A percentile compares a stretch with the other conserved stretches of the same genome.
Conservation (phyloP, 352 stramenopile species). For the Globisporangium solare region DNA sequence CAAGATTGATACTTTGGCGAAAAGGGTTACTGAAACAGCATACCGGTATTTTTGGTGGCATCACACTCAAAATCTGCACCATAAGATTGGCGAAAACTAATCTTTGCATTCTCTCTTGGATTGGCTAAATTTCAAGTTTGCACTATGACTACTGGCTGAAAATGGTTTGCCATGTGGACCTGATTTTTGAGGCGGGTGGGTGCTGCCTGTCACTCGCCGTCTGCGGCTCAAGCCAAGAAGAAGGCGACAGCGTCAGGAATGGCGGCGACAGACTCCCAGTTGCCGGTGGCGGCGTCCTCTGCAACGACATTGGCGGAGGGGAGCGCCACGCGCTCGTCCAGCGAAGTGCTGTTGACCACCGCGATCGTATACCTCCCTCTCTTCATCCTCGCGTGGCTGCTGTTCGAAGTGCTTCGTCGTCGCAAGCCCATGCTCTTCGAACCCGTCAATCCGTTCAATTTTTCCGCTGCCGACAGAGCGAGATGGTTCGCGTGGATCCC, state of each 20-base stretch:
- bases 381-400: slow-evolving; percentile 40
- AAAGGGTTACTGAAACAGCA: background rate
- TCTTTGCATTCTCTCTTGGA: too few relatives aligned
- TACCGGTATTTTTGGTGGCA: background rate
- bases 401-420: slow-evolving; percentile 59
- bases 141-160: too few relatives aligned
- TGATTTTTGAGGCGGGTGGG: background rate
- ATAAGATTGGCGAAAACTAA: too few relatives aligned
- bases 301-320: slow-evolving; percentile 8
- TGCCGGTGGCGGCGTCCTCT: background rate
- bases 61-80: background rate
- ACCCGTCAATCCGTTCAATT: slow-evolving; percentile 39
- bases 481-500: slow-evolving; percentile 55
- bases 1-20: background rate
- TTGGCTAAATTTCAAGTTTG: too few relatives aligned
- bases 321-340: slow-evolving; percentile 21
- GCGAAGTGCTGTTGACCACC: slow-evolving; percentile 53
- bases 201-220: too few relatives aligned
- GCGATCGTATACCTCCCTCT: slow-evolving; percentile 63
- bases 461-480: slow-evolving; percentile 23
- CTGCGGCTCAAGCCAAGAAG: background rate
- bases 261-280: background rate
- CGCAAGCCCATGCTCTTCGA: slow-evolving; percentile 40
- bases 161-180: too few relatives aligned
- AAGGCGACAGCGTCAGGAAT: background rate